Evolutionary conservation across 805 yeast species (phyloP), one percentile per base, ranked within the genome.

Genomic region (Yamadazyma sp.): DNA sequence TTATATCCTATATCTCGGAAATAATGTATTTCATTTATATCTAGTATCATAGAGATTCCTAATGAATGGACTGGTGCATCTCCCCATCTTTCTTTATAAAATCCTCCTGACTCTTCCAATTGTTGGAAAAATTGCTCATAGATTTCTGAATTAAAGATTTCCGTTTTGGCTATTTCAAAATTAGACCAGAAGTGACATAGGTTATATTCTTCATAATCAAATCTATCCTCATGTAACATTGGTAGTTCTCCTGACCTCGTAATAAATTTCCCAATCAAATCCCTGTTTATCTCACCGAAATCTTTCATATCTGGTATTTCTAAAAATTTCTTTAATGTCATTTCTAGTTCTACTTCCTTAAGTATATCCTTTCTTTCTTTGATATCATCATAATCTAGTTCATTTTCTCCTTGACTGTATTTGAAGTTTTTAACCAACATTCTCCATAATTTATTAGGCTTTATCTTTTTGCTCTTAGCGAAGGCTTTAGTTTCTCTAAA

Each of bases 21-120:
- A 60, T 88, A 91, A 60, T 91, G 97, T 7, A 91, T 65, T 38
- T 89, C 86, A 2, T 74, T 64, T 2, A 80, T 57, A 39, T 82
- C 70, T 27, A 89, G 62, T 49, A 84, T 68, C 73, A 93, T 69
- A 0, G 87, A 91, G 4, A 84, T 76, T 0, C 94, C 98, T 15
- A 93, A 59, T 0, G 96, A 82, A 56, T 88, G 97, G 4, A 91
- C 80, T 0, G 97, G 96, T 0, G 97, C 96, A 68, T 91, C 98
- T 2, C 98, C 98, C 98, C 98, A 91, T 51, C 98, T 66, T 56
- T 93, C 96, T 35, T 75, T 72, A 71, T 80, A 88, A 53, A 91
- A 89, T 0, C 98, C 97, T 8, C 89, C 86, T 4, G 78, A 63
- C 6, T 58, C 32, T 37, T 93, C 97, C 31, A 91, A 58, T 47